Base-by-base conservation (phyloP, 1,139 yeast species). In the Scheffersomyces stambukii region DNA sequence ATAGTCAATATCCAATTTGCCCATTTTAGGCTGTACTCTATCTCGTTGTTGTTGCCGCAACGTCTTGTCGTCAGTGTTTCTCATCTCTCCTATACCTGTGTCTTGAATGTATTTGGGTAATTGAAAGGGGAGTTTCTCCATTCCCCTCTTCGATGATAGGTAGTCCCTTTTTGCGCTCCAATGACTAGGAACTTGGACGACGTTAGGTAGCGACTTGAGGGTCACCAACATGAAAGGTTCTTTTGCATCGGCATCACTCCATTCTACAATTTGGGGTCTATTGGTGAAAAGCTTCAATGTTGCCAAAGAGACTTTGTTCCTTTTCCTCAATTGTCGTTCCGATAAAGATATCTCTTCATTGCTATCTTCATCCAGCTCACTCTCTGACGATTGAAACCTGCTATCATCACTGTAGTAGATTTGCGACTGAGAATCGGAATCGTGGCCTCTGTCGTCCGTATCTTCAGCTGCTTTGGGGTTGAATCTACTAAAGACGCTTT, bases 81-180 rank as follows among this genome's bases (percentile, higher is more conserved):
- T 70, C 95, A 89, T 84, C 35, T 83, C 89, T 44, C 78, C 75
- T 23, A 91, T 88, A 2, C 96, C 96, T 0, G 97, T 91, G 32
- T 77, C 88, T 27, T 64, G 69, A 25, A 91, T 86, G 42, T 75
- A 82, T 24, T 73, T 68, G 0, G 98, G 98, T 10, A 91, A 61
- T 43, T 76, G 77, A 50, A 84, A 91, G 0, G 89, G 84, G 6
- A 70, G 68, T 42, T 77, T 75, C 35, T 81, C 89, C n/a, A 78
- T 44, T 1, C 93, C 84, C 34, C 83, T 68, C 41, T 78, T 71
- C 0, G 80, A 68, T 0, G 91, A 67, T n/a, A 91, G 59, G 43
- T 81, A 89, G 27, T 85, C 96, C 30, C 85, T 60, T 47, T 86
- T 86, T 9, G 71, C 60, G 33, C 75, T 76, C 98, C 98, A 91